Evolutionary conservation across 2,329 filamentous ascomycete genomes (phyloP).

Genomic region (Cryphonectria nitschkei): DNA sequence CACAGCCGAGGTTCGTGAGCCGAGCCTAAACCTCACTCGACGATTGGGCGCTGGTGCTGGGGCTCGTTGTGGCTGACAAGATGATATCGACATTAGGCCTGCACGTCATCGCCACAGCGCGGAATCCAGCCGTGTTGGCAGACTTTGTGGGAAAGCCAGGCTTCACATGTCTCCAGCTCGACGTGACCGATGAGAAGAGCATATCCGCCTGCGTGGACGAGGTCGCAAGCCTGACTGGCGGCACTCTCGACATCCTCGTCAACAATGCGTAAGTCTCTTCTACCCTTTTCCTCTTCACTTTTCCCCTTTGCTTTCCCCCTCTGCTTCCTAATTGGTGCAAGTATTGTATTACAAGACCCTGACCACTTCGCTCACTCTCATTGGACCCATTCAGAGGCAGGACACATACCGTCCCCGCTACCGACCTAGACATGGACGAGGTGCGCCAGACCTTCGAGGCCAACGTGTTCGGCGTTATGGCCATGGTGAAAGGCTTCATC

Average conservation of each 20-base stretch:
- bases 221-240: slow-evolving; percentile 52
- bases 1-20: slow-evolving; percentile 50
- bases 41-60: too few species aligned
- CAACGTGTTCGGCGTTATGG: slow-evolving; percentile 62
- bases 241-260: slow-evolving; percentile 60
- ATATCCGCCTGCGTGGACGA: slow-evolving; percentile 52
- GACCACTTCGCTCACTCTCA: neutral
- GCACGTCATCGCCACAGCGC: slow-evolving; percentile 61
- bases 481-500: slow-evolving; percentile 55
- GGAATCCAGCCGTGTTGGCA: slow-evolving; percentile 51
- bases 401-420: slow-evolving; percentile 29
- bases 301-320: neutral
- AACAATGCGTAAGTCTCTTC: slow-evolving; percentile 58
- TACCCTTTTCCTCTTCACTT: neutral
- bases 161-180: slow-evolving; percentile 54
- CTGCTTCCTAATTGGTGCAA: neutral
- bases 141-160: slow-evolving; percentile 46
- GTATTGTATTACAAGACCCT: neutral
- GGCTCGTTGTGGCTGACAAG: neutral
- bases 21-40: too few species aligned
- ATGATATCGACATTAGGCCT: slow-evolving; percentile 41
- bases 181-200: slow-evolving; percentile 57
- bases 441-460: slow-evolving; percentile 59
- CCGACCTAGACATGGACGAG: slow-evolving; percentile 50
- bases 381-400: slow-evolving; percentile 12